Percentiles rank a stretch among this genome's conserved stretches.
Evolutionary conservation across 441 rosid genomes (phyloP).

Genomic region (Euphorbia celastroides): DNA sequence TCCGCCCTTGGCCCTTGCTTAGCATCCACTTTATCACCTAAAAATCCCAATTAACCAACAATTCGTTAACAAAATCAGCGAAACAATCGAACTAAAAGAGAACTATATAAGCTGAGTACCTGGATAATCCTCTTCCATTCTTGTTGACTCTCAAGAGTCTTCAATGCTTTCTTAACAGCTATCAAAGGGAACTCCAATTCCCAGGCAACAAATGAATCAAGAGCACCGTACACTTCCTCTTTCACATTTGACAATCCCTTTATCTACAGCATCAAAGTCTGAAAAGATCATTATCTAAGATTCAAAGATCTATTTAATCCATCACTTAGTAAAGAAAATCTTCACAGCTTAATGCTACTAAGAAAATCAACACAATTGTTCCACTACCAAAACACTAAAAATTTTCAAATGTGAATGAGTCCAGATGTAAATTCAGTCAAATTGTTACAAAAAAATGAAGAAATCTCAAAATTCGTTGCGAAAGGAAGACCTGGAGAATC

Average conservation of each 20-base stretch:
- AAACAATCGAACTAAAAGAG: neutral
- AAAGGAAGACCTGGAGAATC: neutral
- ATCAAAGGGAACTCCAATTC: conserved; percentile 91
- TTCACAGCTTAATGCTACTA: neutral
- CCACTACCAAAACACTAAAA: neutral
- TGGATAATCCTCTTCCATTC: conserved; percentile 97
- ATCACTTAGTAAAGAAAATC: neutral
- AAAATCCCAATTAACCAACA: conserved; percentile 7
- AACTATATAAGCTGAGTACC: conserved; percentile 27
- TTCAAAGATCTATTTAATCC: conserved; percentile 11
- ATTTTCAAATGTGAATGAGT: neutral
- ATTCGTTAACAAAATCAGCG: neutral
- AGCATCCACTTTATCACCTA: conserved; percentile 96
- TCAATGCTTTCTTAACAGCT: conserved; percentile 86
- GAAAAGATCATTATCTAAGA: conserved; percentile 7
- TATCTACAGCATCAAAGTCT: conserved; percentile 35
- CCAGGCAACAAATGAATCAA: conserved; percentile 94
- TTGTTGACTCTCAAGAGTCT: conserved; percentile 58
- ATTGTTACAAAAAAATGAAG: neutral
- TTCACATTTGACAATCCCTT: conserved; percentile 72
- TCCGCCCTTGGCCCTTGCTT: conserved; percentile 97
- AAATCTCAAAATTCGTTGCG: neutral
- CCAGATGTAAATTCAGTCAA: neutral
- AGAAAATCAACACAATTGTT: neutral
- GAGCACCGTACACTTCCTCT: conserved; percentile 93